Percentiles rank a stretch among this genome's conserved stretches.
These are phyloP conservation scores for Sugiyamaella paludigena DNA, from an alignment of 1,139 yeast genomes.

Conservation along the genomic window DNA sequence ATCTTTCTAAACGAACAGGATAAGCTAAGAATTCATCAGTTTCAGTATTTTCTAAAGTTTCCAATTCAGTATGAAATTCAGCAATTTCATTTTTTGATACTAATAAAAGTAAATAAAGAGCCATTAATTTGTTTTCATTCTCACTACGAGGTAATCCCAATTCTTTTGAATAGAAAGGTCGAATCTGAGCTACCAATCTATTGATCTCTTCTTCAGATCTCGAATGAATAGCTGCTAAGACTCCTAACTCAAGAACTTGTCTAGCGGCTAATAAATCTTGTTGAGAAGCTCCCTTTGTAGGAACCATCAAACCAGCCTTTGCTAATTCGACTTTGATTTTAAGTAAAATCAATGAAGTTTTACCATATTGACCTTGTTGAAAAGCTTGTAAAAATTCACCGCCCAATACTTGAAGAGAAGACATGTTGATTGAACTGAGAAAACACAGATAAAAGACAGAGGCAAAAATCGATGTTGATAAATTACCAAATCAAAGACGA, in stretches of 20 bases:
- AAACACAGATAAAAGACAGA: too few relatives aligned
- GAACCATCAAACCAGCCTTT: constrained; percentile 73
- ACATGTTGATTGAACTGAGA: too few relatives aligned
- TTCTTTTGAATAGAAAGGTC: constrained; percentile 61
- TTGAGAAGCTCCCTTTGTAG: constrained; percentile 42
- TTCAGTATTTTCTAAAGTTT: constrained; percentile 64
- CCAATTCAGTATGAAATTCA: constrained; percentile 86
- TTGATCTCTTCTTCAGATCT: constrained; percentile 64
- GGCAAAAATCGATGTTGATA: too few relatives aligned
- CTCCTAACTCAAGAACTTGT: constrained; percentile 83
- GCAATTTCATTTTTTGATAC: constrained; percentile 83
- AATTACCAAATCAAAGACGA: too few relatives aligned
- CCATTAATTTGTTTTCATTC: constrained; percentile 72
- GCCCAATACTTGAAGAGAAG: constrained; percentile 42
- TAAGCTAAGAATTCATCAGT: constrained; percentile 62
- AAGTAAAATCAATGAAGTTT: constrained; percentile 61
- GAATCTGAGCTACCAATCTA: constrained; percentile 69
- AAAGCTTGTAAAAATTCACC: constrained; percentile 65
- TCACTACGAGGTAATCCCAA: constrained; percentile 52
- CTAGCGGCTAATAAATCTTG: constrained; percentile 75
- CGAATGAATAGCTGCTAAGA: constrained; percentile 66
- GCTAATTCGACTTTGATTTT: constrained; percentile 77
- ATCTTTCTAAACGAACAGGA: constrained; percentile 86
- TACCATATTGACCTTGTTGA: constrained; percentile 56
- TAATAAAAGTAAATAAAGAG: constrained; percentile 71